Evolutionary conservation across 2,329 filamentous ascomycete genomes (phyloP), one percentile per base, ranked within the genome.

Genomic region (Colletotrichum tanaceti): DNA sequence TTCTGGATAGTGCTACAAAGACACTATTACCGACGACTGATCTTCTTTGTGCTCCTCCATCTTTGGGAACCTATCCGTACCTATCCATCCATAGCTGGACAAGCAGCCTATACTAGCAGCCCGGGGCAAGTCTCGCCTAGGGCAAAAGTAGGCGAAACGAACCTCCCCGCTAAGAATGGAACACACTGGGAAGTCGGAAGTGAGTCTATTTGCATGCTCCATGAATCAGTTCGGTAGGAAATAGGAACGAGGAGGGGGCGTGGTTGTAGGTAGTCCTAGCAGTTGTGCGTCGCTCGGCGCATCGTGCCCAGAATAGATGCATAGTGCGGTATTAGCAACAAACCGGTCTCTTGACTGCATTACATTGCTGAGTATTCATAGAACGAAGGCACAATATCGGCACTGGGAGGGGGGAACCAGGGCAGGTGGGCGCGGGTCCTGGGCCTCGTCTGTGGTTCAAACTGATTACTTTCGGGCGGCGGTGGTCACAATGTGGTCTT

Each of bases 301-400:
- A 22, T 65, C 41, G 65, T 65, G 46, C 65, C 47, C 61, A 68
- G 65, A 68, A 65, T 68, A 68, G 65, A 68, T 65, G 61, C 46
- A 47, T 20, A 44, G 47, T 47, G 49, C 18, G 28, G 28, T 50
- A 41, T 54, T 53, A 38, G 64, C 44, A 55, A 58, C 43, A 47
- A 47, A 7, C 22, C 55, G 59, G 59, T 53, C 44, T 35, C 35
- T 38, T 18, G 28, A 18, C 18, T 35, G 28, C 28, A 32, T n/a
- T 50, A 24, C 16, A 7, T 22, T 46, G 41, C 41, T 47, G 38
- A 20, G 39, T 39, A 32, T 44, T 44, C 28, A 18, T 58, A 28
- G 13, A 22, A 46, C 18, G 43, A 20, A n/a, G 59, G 47, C 58
- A 52, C 59, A 32, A 39, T 24, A 16, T 64, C 60, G 60, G 53